Base-by-base conservation (phyloP, 371 early-diverging fungal genomes). In the Syncephalastrum racemosum region DNA sequence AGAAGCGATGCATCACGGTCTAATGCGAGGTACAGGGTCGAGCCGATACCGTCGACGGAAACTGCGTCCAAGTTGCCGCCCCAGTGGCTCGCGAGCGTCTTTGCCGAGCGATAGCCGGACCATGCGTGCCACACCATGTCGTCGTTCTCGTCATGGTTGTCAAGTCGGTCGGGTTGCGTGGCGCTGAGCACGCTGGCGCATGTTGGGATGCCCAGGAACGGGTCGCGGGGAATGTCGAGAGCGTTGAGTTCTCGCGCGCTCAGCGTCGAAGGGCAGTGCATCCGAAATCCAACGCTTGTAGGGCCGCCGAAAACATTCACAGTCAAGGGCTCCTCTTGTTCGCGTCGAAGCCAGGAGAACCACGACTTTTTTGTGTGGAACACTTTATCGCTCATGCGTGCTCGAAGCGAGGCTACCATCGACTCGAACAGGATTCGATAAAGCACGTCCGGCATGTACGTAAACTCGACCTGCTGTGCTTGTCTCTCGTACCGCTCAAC, bases 21-120 rank as follows among this genome's bases (percentile, higher is more conserved):
- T 44, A 91, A 61, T 24, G 88, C 84, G n/a, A 91, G 71, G 50
- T 86, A 91, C 23, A 84, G 73, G 41, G 89, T 90, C 1, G 90
- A 83, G 6, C 91, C 91, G 40, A 86, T 77, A 8, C 89, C 89
- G 40, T 91, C 88, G 68, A 86, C 85, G 1, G 86, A 84, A 5
- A 88, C 80, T 13, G 81, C 66, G 25, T 83, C 82, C 27, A 91
- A 63, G 44, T 90, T 88, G 24, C 91, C 91, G 36, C 90, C 90
- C 71, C 85, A 90, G 64, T 90, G 89, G 23, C 77, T 70, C 15
- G 87, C 84, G 31, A 84, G 62, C 19, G 73, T 59, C 27, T 68
- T 70, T 12, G 76, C 67, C 14, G 61, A 51, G 22, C 66, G 53
- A 67, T 71, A 73, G 4, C 73, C 77, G 45, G 59, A 54, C 45